A percentile compares a stretch with the other conserved stretches of the same genome.
Evolutionary conservation across 2,329 filamentous ascomycete genomes (phyloP).

Genomic region (Aureobasidium leucospermi): DNA sequence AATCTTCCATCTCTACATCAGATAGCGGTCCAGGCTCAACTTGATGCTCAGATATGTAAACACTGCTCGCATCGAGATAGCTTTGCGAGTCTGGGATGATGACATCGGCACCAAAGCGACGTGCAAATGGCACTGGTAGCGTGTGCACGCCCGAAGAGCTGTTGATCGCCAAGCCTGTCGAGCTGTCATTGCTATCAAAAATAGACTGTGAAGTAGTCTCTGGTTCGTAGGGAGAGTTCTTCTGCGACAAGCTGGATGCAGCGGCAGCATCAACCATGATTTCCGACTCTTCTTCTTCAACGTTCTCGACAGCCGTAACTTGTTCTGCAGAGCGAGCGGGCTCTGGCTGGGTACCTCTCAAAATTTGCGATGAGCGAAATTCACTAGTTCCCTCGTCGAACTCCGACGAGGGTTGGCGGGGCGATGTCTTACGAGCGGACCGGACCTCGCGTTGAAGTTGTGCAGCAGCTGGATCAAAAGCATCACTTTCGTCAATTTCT

Average conservation of each 20-base stretch:
- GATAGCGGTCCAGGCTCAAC: background rate
- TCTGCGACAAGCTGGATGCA: slow-evolving; percentile 15
- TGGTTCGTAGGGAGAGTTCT: slow-evolving; percentile 16
- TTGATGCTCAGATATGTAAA: background rate
- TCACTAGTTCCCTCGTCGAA: slow-evolving; percentile 6
- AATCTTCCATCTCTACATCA: background rate
- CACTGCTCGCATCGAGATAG: slow-evolving; percentile 1
- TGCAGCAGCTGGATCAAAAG: background rate
- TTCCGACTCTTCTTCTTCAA: background rate
- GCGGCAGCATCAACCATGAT: slow-evolving; percentile 14
- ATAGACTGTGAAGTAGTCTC: slow-evolving; percentile 11
- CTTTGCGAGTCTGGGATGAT: slow-evolving; percentile 22
- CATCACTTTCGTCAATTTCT: background rate
- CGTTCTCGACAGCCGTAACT: background rate
- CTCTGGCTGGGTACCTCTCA: slow-evolving; percentile 14
- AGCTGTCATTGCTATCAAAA: background rate
- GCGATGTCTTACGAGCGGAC: background rate
- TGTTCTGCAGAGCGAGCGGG: background rate
- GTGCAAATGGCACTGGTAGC: background rate
- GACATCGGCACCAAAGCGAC: slow-evolving; percentile 13
- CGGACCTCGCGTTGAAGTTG: background rate
- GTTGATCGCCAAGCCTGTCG: background rate
- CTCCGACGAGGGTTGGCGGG: background rate
- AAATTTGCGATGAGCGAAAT: slow-evolving; percentile 15
- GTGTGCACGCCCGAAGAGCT: slow-evolving; percentile 10